A percentile compares a stretch with the other conserved stretches of the same genome.
These are phyloP conservation scores for Podospora didyma DNA, from an alignment of 495 filamentous ascomycete species.

Conservation along the genomic window DNA sequence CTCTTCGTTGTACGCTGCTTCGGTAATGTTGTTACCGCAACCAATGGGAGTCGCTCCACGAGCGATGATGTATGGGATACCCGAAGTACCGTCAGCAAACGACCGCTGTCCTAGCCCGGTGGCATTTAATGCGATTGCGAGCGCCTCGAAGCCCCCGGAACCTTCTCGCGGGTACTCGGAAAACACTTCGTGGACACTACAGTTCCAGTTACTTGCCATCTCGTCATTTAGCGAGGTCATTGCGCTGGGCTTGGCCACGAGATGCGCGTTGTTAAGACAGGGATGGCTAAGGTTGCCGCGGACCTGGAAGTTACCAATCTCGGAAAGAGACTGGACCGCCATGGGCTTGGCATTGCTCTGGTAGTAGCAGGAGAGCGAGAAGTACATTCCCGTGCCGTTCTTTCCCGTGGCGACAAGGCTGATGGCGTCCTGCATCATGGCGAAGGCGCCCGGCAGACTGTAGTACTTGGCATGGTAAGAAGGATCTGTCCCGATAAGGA, in stretches of 20 bases:
- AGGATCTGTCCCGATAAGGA: slow-evolving; percentile 29
- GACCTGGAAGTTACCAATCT: slow-evolving; percentile 42
- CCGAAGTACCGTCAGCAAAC: slow-evolving; percentile 39
- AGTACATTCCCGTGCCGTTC: slow-evolving; percentile 29
- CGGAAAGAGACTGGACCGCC: slow-evolving; percentile 38
- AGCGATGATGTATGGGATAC: slow-evolving; percentile 48
- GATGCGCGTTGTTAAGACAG: slow-evolving; percentile 44
- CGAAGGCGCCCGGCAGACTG: slow-evolving; percentile 20
- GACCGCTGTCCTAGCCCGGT: slow-evolving; percentile 32
- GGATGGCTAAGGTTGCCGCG: slow-evolving; percentile 32
- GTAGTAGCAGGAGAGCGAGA: slow-evolving; percentile 32
- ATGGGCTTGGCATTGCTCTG: slow-evolving; percentile 18
- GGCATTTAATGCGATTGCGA: slow-evolving; percentile 44
- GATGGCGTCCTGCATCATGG: slow-evolving; percentile 27
- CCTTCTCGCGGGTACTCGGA: slow-evolving; percentile 38
- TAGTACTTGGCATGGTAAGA: slow-evolving; percentile 26
- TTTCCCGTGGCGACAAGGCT: slow-evolving; percentile 19
- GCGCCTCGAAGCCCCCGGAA: slow-evolving; percentile 37
- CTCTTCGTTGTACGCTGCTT: slow-evolving; percentile 37
- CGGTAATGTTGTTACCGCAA: slow-evolving; percentile 44
- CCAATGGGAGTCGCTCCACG: slow-evolving; percentile 44
- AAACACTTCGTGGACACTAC: slow-evolving; percentile 47
- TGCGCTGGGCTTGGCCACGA: slow-evolving; percentile 38
- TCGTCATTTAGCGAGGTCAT: slow-evolving; percentile 38
- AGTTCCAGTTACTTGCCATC: slow-evolving; percentile 43